Evolutionary conservation across 768 basidiomycete genomes (phyloP).

Genomic region (Cystofilobasidium capitatum): DNA sequence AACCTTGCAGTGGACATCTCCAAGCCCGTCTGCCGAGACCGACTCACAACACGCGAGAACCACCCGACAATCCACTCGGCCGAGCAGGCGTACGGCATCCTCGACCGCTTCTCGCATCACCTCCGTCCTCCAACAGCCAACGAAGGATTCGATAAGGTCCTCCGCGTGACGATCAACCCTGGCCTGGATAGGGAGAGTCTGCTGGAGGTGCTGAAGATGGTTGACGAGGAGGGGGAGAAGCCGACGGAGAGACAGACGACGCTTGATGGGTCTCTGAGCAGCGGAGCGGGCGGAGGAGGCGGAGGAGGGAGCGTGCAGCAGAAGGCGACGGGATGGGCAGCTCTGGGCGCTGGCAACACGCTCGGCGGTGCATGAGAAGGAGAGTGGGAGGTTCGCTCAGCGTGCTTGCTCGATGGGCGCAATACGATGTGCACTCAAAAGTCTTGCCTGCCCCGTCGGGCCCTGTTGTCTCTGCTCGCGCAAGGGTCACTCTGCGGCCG

Average conservation of each 20-base stretch:
- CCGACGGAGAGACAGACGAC: not conserved
- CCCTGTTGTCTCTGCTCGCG: too few relatives aligned
- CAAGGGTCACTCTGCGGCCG: too few relatives aligned
- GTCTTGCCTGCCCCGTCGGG: too few relatives aligned
- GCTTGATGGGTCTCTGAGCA: not conserved
- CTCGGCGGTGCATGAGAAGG: too few relatives aligned
- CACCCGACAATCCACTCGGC: constrained; percentile 20
- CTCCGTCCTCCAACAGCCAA: constrained; percentile 8
- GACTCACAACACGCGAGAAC: not conserved
- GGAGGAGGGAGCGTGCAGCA: not conserved
- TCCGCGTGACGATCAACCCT: not conserved
- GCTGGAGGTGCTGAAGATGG: not conserved
- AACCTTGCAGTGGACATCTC: constrained; percentile 8
- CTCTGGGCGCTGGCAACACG: not conserved
- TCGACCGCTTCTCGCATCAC: constrained; percentile 16
- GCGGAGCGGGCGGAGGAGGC: not conserved
- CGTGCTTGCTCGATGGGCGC: too few relatives aligned
- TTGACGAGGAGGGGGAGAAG: constrained; percentile 11
- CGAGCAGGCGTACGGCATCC: constrained; percentile 18
- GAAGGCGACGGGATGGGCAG: not conserved
- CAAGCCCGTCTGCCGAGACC: constrained; percentile 4
- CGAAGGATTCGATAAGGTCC: constrained; percentile 20
- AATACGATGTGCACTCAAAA: too few relatives aligned
- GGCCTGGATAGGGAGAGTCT: not conserved
- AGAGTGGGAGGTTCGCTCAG: too few relatives aligned